These are phyloP conservation scores for Penicillium sp. DNA, from an alignment of 2,329 filamentous ascomycete species.

Conservation along the genomic window DNA sequence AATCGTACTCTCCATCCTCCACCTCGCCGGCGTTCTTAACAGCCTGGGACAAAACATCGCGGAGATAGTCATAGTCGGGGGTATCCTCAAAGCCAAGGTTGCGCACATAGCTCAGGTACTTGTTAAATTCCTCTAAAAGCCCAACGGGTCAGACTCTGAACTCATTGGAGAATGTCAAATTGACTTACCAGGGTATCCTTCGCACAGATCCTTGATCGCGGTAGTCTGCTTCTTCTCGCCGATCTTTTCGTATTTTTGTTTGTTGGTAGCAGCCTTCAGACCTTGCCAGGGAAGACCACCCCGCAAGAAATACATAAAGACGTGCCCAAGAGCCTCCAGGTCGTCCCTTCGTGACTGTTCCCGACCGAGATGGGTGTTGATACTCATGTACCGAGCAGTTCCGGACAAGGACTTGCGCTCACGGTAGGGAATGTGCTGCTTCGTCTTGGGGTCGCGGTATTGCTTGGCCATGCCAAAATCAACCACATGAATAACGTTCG, in stretches of 20 bases:
- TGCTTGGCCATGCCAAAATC: slow-evolving; percentile 99
- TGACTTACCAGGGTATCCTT: slow-evolving; percentile 71
- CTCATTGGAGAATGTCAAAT: no score
- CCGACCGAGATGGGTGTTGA: slow-evolving; percentile 95
- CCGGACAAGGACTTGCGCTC: slow-evolving; percentile 95
- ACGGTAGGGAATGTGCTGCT: slow-evolving; percentile 96
- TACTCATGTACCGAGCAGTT: slow-evolving; percentile 97
- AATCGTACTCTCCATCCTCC: slow-evolving; percentile 98
- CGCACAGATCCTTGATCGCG: slow-evolving; percentile 90
- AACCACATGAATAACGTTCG: slow-evolving; percentile 96
- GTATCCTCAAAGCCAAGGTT: slow-evolving; percentile 98
- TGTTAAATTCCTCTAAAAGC: slow-evolving; percentile 77
- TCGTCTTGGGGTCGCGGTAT: slow-evolving; percentile 96
- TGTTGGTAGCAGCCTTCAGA: slow-evolving; percentile 63
- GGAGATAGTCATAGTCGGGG: slow-evolving; percentile 95
- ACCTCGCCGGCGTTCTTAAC: slow-evolving; percentile 91
- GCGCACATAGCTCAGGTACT: slow-evolving; percentile 93
- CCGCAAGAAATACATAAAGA: slow-evolving; percentile 64
- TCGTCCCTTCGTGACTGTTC: slow-evolving; percentile 96
- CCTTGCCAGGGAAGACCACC: slow-evolving; percentile 64
- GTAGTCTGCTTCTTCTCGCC: slow-evolving; percentile 99
- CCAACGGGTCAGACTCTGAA: slow-evolving; percentile 33
- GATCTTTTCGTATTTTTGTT: slow-evolving; percentile 99
- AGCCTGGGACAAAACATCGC: slow-evolving; percentile 92
- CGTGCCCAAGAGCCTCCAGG: slow-evolving; percentile 72